phyloP scores from a whole-genome alignment of 768 basidiomycete genomes.

The Cubamyces sp. region DNA sequence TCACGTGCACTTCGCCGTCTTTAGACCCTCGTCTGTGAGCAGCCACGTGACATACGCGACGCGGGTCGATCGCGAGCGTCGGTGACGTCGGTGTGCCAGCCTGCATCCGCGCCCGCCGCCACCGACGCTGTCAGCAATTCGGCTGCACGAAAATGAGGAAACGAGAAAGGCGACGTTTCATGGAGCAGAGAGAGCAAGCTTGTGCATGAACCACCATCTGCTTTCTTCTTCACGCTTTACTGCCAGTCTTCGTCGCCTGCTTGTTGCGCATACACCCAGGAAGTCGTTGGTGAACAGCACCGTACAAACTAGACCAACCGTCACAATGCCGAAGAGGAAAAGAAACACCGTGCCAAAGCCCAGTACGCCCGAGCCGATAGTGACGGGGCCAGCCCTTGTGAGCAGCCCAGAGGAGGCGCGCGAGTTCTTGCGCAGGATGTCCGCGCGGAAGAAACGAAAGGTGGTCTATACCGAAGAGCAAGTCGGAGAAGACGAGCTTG shows the following conservation, averaged over 20 bases:
- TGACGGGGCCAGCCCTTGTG: constrained; percentile 12
- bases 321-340: constrained; percentile 21
- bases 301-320: neutral
- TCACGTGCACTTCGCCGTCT: too few species aligned
- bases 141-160: neutral
- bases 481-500: neutral
- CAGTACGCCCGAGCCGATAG: neutral
- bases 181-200: neutral
- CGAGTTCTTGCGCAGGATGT: constrained; percentile 9
- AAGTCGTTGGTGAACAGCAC: neutral
- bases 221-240: neutral
- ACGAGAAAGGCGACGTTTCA: too few species aligned
- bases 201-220: constrained; percentile 19
- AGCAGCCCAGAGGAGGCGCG: constrained; percentile 18
- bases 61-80: constrained; percentile 9
- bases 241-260: neutral
- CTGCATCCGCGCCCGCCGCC: constrained; percentile 8
- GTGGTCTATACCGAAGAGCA: constrained; percentile 22
- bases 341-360: neutral
- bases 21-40: too few species aligned
- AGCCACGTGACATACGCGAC: constrained; percentile 17
- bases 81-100: constrained; percentile 23
- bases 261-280: constrained; percentile 7
- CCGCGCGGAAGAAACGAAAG: constrained; percentile 16
- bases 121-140: constrained; percentile 3